Evolutionary conservation across 164 flowering plant genomes (phyloP), one percentile per base, ranked within the genome.

Genomic region (Amborella trichopoda): DNA sequence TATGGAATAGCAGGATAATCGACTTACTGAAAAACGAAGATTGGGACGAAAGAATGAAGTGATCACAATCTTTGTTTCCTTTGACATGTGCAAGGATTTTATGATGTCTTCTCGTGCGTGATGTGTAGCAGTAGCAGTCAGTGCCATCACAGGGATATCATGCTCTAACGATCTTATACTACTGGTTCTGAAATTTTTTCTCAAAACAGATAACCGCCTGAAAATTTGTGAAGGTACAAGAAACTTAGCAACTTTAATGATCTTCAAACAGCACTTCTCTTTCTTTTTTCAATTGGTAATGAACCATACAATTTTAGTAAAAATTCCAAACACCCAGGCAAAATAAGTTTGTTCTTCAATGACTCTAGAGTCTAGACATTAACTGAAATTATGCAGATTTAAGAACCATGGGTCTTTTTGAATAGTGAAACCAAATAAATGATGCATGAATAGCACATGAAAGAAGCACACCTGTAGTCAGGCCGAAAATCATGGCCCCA

Each of bases 401-500:
- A n/a, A n/a, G n/a, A n/a, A n/a, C n/a, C n/a, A n/a, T n/a, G n/a
- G n/a, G n/a, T n/a, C n/a, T n/a, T n/a, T n/a, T n/a, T n/a, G n/a
- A n/a, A n/a, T n/a, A n/a, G n/a, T n/a, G n/a, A n/a, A n/a, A n/a
- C n/a, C n/a, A n/a, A n/a, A n/a, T n/a, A n/a, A n/a, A n/a, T n/a
- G n/a, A n/a, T n/a, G n/a, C n/a, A n/a, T n/a, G n/a, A n/a, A n/a
- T n/a, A n/a, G n/a, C 10, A 22, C 0, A 23, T 3, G 6, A 21
- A 34, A 37, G 48, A 16, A 22, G 4, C n/a, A 32, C 17, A 89
- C 97, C 97, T 80, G 77, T 82, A 89, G 55, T 72, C 83, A 25
- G 93, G 93, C 28, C 95, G 80, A 65, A 89, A 89, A 70, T 85
- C 95, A 75, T 89, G 97, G 32, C 97, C 97, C 95, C 97, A 89